phyloP scores from a whole-genome alignment of 345 rosid genomes.

The Psidium guajava region DNA sequence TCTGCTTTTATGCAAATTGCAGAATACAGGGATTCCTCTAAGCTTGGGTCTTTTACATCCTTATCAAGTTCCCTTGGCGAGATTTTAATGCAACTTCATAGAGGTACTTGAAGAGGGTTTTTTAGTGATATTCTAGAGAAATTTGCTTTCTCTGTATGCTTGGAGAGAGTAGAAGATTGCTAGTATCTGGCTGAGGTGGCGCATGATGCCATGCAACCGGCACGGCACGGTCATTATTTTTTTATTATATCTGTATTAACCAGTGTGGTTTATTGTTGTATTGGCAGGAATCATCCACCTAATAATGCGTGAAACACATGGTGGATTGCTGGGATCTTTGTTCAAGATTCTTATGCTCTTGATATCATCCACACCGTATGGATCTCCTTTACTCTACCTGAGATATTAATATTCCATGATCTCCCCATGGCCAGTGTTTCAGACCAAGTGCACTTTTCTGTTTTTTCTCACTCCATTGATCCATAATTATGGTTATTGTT shows the following conservation, averaged over 20 bases:
- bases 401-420: background rate
- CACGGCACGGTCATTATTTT: background rate
- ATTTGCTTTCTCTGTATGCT: background rate
- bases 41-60: constrained; percentile 65
- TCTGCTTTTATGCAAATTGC: constrained; percentile 84
- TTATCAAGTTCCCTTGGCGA: constrained; percentile 82
- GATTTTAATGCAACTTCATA: constrained; percentile 84
- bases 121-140: background rate
- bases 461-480: background rate
- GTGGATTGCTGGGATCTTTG: constrained; percentile 58
- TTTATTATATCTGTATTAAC: background rate
- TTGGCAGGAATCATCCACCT: constrained; percentile 65
- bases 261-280: background rate
- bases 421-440: background rate
- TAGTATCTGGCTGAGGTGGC: background rate
- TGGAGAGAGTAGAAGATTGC: background rate
- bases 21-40: constrained; percentile 69
- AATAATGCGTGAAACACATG: constrained; percentile 59
- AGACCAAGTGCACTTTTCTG: background rate
- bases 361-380: constrained; percentile 90
- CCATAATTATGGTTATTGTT: background rate
- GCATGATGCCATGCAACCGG: background rate
- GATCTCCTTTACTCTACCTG: constrained; percentile 4
- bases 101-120: constrained; percentile 35
- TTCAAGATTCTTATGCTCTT: constrained; percentile 75